Conservation (phyloP, 495 filamentous ascomycete species). For the Hypomontagnella monticulosa region DNA sequence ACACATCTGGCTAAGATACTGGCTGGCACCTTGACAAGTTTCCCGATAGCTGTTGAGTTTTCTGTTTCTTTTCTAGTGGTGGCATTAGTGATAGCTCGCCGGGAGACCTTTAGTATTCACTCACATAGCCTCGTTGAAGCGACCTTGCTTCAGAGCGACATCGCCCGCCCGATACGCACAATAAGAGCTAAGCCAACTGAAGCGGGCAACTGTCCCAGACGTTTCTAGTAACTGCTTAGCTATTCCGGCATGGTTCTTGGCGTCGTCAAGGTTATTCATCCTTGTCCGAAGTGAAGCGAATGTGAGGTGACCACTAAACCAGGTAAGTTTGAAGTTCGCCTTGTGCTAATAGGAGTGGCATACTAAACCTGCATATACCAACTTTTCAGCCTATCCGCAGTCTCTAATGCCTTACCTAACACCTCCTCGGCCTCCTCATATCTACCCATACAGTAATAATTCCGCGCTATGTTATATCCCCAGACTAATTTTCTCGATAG, state of each 20-base stretch:
- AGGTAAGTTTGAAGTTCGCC: background rate
- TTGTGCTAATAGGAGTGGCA: background rate
- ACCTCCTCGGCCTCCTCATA: slow-evolving; percentile 8
- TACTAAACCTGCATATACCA: slow-evolving; percentile 35
- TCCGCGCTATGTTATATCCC: slow-evolving; percentile 23
- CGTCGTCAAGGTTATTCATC: slow-evolving; percentile 5
- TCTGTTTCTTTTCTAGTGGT: slow-evolving; percentile 3
- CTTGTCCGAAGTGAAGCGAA: slow-evolving; percentile 20
- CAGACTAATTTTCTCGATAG: slow-evolving; percentile 18
- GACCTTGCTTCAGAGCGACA: slow-evolving; percentile 21
- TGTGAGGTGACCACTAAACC: slow-evolving; percentile 17
- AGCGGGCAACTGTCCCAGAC: slow-evolving; percentile 14
- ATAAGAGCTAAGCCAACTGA: slow-evolving; percentile 29
- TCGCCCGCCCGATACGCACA: slow-evolving; percentile 21
- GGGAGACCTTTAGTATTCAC: background rate
- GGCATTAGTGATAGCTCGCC: background rate
- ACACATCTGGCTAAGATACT: slow-evolving; percentile 18
- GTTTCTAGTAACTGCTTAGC: slow-evolving; percentile 14
- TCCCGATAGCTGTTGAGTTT: slow-evolving; percentile 15
- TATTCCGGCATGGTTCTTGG: slow-evolving; percentile 3
- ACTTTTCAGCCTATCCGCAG: slow-evolving; percentile 15
- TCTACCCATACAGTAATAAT: slow-evolving; percentile 25
- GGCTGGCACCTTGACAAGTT: slow-evolving; percentile 13
- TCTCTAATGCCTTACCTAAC: background rate
- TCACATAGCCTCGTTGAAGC: slow-evolving; percentile 16